phyloP scores from a whole-genome alignment of 805 yeast genomes.

The Scheffersomyces ergatensis region DNA sequence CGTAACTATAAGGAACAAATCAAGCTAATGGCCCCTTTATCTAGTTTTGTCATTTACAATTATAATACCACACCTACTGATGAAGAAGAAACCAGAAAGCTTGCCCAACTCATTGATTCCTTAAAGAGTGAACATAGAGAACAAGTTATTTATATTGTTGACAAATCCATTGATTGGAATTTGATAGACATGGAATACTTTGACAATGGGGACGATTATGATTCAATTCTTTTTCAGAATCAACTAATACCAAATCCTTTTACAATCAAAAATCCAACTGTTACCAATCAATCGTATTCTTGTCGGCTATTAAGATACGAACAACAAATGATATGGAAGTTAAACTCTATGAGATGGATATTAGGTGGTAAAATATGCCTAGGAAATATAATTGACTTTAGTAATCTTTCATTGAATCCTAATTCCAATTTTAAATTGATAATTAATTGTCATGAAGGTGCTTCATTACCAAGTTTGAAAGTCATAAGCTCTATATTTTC shows the following conservation, averaged over 20 bases:
- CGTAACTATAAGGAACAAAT: slow-evolving; percentile 29
- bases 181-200: neutral
- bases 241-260: neutral
- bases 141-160: slow-evolving; percentile 3
- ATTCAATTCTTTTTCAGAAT: neutral
- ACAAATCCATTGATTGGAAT: slow-evolving; percentile 1
- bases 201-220: neutral
- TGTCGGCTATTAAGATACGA: slow-evolving; percentile 26
- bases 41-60: slow-evolving; percentile 31
- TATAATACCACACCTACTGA: slow-evolving; percentile 8
- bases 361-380: slow-evolving; percentile 22
- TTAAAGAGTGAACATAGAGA: slow-evolving; percentile 3
- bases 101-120: neutral
- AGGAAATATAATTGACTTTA: slow-evolving; percentile 31
- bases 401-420: slow-evolving; percentile 11
- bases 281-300: neutral
- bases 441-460: slow-evolving; percentile 58
- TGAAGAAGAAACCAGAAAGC: neutral
- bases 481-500: slow-evolving; percentile 20
- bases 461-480: slow-evolving; percentile 44
- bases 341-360: slow-evolving; percentile 26
- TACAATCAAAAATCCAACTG: neutral
- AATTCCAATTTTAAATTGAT: slow-evolving; percentile 46
- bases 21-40: slow-evolving; percentile 28
- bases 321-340: slow-evolving; percentile 33